A percentile compares a stretch with the other conserved stretches of the same genome.
Evolutionary conservation across 192 early-diverging fungal species (phyloP).

Genomic region (Kickxella alabastrina): DNA sequence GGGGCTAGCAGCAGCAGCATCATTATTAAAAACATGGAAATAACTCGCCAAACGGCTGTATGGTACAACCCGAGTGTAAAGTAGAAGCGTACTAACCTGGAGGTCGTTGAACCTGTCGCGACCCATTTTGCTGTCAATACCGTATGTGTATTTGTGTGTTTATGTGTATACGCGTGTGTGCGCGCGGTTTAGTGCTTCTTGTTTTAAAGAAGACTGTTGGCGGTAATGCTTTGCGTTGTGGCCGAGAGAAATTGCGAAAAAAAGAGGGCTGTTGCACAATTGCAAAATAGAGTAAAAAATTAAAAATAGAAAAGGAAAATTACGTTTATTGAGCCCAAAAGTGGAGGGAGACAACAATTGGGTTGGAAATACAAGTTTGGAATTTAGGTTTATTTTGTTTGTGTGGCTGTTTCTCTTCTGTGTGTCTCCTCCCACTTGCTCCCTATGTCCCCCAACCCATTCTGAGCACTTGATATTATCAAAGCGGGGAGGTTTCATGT

Average conservation of each 20-base stretch:
- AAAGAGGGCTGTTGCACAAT: neutral
- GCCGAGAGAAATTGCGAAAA: neutral
- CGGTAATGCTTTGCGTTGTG: too few relatives aligned
- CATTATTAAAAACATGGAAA: too few relatives aligned
- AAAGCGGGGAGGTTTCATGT: too few relatives aligned
- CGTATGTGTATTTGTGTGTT: neutral
- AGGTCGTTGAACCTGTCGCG: constrained; percentile 52
- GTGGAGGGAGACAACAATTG: neutral
- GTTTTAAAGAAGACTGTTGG: neutral
- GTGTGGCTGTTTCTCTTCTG: neutral
- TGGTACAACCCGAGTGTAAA: too few relatives aligned
- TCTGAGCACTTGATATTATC: too few relatives aligned
- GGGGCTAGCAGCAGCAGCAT: too few relatives aligned
- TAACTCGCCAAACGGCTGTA: too few relatives aligned
- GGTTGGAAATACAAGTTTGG: neutral
- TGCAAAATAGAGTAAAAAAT: constrained; percentile 6
- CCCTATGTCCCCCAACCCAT: too few relatives aligned
- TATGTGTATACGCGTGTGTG: too few relatives aligned
- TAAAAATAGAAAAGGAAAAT: neutral
- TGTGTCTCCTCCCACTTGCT: too few relatives aligned
- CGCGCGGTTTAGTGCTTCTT: neutral
- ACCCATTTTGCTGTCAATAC: constrained; percentile 19
- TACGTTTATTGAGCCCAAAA: neutral
- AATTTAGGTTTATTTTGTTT: neutral
- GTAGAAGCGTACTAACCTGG: constrained; percentile 44